These are phyloP conservation scores for Rhizopogon vulgaris DNA, from an alignment of 768 basidiomycete species.

Conservation along the genomic window DNA sequence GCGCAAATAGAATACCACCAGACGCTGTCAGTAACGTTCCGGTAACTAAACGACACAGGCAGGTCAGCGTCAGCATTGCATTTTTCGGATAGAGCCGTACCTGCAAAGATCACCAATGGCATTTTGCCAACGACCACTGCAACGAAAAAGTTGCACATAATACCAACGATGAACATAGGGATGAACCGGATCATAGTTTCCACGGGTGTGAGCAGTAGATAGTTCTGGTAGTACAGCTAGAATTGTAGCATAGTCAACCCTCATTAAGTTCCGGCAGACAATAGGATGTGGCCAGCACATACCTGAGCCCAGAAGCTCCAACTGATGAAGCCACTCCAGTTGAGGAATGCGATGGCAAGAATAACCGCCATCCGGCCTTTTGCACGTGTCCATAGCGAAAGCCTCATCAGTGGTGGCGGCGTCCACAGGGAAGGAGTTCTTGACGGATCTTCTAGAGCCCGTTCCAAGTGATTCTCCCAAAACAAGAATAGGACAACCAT, in stretches of 20 bases:
- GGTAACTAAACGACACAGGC: conserved; percentile 21
- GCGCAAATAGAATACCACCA: conserved; percentile 62
- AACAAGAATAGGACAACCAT: conserved; percentile 49
- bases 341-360: conserved; percentile 56
- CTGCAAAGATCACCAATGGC: conserved; percentile 49
- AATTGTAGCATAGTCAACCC: not conserved
- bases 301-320: conserved; percentile 51
- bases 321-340: conserved; percentile 51
- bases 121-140: conserved; percentile 52
- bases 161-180: conserved; percentile 66
- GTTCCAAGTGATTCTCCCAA: conserved; percentile 65
- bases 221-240: conserved; percentile 71
- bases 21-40: conserved; percentile 55
- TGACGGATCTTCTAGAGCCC: conserved; percentile 8
- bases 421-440: conserved; percentile 22
- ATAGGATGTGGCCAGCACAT: conserved; percentile 9
- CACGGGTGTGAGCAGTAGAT: conserved; percentile 46
- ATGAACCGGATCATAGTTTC: conserved; percentile 59
- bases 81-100: conserved; percentile 24
- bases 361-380: conserved; percentile 57
- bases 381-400: conserved; percentile 58
- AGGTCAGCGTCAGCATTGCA: not conserved
- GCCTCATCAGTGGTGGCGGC: conserved; percentile 62
- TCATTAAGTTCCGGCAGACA: conserved; percentile 12
- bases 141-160: conserved; percentile 59